phyloP scores from a whole-genome alignment of 1,284 basidiomycete species.

The Naganishia albida region DNA sequence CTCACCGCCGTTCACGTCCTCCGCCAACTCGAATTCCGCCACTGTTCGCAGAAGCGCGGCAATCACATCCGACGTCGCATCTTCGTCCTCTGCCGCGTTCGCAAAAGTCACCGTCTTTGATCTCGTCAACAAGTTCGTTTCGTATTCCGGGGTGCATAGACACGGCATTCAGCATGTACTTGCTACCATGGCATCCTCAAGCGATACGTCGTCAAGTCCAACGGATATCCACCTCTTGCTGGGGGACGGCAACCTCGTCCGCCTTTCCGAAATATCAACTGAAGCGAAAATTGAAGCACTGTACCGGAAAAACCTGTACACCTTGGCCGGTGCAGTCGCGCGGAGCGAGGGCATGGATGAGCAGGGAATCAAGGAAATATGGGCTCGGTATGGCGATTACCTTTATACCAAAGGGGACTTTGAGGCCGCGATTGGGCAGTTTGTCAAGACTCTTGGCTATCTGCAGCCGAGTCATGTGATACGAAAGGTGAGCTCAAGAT shows the following conservation, averaged over 20 bases:
- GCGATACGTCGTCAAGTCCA: neutral
- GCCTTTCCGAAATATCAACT: conserved; percentile 76
- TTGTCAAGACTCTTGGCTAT: conserved; percentile 82
- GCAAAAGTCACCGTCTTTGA: conserved; percentile 89
- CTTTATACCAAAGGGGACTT: conserved; percentile 89
- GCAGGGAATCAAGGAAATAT: conserved; percentile 77
- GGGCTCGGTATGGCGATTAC: conserved; percentile 86
- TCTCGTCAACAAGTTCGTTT: conserved; percentile 87
- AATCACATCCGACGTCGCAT: conserved; percentile 30
- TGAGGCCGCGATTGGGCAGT: conserved; percentile 90
- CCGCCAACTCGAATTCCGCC: conserved; percentile 65
- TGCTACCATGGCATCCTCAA: conserved; percentile 61
- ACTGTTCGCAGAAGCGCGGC: conserved; percentile 64
- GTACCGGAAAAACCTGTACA: conserved; percentile 72
- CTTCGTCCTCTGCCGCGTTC: conserved; percentile 62
- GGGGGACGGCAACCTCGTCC: conserved; percentile 60
- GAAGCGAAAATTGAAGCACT: conserved; percentile 76
- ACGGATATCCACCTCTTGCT: conserved; percentile 26
- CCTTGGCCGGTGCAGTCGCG: conserved; percentile 69
- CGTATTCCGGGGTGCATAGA: conserved; percentile 74
- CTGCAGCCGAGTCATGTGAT: conserved; percentile 95
- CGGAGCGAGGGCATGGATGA: conserved; percentile 72
- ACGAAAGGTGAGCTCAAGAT: conserved; percentile 68
- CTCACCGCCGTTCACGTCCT: conserved; percentile 76
- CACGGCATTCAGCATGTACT: conserved; percentile 78